Percentiles rank a stretch among this genome's conserved stretches.
Evolutionary conservation across 2,329 filamentous ascomycete genomes (phyloP).

Genomic region (Talaromyces sp.): DNA sequence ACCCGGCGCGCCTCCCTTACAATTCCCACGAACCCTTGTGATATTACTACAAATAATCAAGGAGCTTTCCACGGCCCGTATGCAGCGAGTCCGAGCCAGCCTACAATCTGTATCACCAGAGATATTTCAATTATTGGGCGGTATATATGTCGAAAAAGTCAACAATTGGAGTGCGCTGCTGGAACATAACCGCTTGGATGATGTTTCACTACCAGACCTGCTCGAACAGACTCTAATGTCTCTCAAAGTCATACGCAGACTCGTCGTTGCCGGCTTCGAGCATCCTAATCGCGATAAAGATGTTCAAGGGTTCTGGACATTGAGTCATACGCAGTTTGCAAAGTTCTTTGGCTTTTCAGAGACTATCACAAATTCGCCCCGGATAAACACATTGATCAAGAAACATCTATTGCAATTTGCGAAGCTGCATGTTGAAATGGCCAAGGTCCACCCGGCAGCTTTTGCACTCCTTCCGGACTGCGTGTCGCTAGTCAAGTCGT

Average conservation of each 20-base stretch:
- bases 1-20: constrained; percentile 57
- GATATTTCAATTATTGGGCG: constrained; percentile 72
- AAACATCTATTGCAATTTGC: constrained; percentile 87
- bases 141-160: constrained; percentile 74
- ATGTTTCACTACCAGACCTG: constrained; percentile 57
- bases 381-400: constrained; percentile 63
- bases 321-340: constrained; percentile 74
- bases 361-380: constrained; percentile 52
- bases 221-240: constrained; percentile 75
- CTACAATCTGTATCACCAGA: constrained; percentile 78
- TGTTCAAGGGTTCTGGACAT: constrained; percentile 74
- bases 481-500: constrained; percentile 70
- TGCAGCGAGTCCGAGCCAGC: constrained; percentile 70
- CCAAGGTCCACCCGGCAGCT: constrained; percentile 71
- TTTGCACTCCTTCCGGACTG: constrained; percentile 81
- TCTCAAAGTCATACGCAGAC: constrained; percentile 74
- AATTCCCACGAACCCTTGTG: constrained; percentile 68
- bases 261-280: constrained; percentile 79
- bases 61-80: constrained; percentile 76
- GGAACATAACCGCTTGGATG: constrained; percentile 55
- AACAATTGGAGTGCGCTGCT: constrained; percentile 64
- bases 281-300: constrained; percentile 74
- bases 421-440: constrained; percentile 87
- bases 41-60: constrained; percentile 85
- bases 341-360: constrained; percentile 65